phyloP scores from a whole-genome alignment of 129 eudicot species.

The Pseudognaphalium luteoalbum region DNA sequence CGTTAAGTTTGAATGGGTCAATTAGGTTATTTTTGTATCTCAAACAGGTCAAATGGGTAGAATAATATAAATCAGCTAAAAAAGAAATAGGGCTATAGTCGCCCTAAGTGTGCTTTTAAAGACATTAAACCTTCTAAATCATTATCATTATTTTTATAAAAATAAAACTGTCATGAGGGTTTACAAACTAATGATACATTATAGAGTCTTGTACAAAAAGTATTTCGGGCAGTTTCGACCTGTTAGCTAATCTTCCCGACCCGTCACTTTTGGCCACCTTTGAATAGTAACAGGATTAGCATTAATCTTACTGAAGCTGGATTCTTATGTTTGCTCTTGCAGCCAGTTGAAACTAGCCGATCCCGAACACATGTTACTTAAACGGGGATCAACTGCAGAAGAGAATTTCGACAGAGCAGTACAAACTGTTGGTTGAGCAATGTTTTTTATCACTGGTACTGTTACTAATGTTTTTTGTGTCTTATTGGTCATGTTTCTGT shows the following conservation, averaged over 20 bases:
- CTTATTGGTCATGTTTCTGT: not conserved
- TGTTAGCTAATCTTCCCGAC: not conserved
- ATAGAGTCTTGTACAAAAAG: not conserved
- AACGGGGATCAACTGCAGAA: constrained; percentile 64
- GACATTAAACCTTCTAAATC: not conserved
- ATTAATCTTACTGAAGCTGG: not conserved
- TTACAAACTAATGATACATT: not conserved
- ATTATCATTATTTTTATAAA: no score
- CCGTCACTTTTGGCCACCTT: not conserved
- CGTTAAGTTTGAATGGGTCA: not conserved
- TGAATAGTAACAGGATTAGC: not conserved
- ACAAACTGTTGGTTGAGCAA: constrained; percentile 45
- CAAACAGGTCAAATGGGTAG: not conserved
- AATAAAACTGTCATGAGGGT: not conserved
- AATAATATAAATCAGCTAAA: not conserved
- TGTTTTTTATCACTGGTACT: not conserved
- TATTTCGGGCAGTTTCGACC: not conserved
- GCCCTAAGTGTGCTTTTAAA: not conserved
- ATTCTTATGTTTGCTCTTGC: constrained; percentile 38
- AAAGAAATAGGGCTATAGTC: not conserved
- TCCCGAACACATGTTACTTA: constrained; percentile 78
- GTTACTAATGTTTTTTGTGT: not conserved
- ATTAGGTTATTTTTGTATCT: not conserved
- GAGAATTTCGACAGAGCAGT: constrained; percentile 81
- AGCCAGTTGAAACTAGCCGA: constrained; percentile 83